Base-by-base conservation (phyloP, 225 moss, liverwort and hornwort genomes). In the Polytrichum commune region DNA sequence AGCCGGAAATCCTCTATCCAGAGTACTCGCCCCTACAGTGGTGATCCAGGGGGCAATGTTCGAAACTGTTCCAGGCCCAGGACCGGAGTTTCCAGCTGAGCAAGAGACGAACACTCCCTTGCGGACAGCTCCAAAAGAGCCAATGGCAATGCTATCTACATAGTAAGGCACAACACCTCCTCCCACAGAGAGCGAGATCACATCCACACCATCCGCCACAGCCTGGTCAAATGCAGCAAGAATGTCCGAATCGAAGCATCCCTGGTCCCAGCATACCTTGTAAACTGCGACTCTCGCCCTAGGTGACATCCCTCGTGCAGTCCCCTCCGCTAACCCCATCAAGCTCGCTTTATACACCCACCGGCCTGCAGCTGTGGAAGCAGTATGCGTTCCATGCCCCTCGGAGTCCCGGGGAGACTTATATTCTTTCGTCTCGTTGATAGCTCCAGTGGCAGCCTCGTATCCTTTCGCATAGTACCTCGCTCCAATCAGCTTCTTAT, bases 31-130 rank as follows among this genome's bases (percentile, higher is more conserved):
- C 6, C 88, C 95, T 18, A 96, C 90, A 0, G 91, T 90, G 18
- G 89, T 27, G 5, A 93, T 84, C 95, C 95, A 96, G 2, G 95
- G 95, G 1, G 85, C 86, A 27, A 90, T 81, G 65, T 96, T 96
- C 1, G 79, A 75, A 27, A 93, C 91, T 1, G 86, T 75, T 6
- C 85, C 88, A 2, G 82, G 53, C 13, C 24, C 20, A 1, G 95
- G 95, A 22, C 95, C 95, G 1, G 78, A 65, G 29, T 96, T 93
- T 18, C 93, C 95, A 20, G 95, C 91, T 0, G 93, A 89, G 19
- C 81, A 85, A 56, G 89, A 78, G 7, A 77, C 86, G 46, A 85
- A 73, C 19, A 93, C 85, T 27, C 88, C 85, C n/a, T 79, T 66
- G 55, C 74, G 73, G 53, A 77, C 7, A 6, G 93, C 93, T 7